Base-by-base conservation (phyloP, 192 early-diverging fungal genomes). In the Coemansia sp. region DNA sequence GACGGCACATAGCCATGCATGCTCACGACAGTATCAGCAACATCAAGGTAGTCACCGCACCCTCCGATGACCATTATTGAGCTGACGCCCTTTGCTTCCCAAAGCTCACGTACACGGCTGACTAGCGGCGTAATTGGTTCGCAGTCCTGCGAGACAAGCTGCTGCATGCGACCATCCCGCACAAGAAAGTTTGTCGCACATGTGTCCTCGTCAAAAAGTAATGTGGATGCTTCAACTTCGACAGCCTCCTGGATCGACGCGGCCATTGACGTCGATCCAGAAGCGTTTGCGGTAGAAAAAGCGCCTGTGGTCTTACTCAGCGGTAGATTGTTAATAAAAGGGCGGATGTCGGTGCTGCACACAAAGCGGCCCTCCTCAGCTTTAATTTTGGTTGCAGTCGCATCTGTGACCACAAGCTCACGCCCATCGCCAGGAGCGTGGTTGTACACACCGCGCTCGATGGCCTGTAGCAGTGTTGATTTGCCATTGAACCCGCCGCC, bases 171-270 rank as follows among this genome's bases (percentile, higher is more conserved):
- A 12, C 60, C 48, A 45, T 87, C 86, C 9, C 83, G 82, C 27
- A 86, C 72, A n/a, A 87, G 66, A 60, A 87, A 87, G 57, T 87
- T 87, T 10, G 84, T 87, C 15, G 86, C 86, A 21, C 84, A 85
- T 2, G 84, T 86, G 58, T 87, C 86, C 51, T 87, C 86, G 59
- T 87, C 86, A 54, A 85, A 79, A 22, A 85, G 51, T 8, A 87
- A 59, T 0, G 70, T 70, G 2, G 65, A 61, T 11, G 70, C 68
- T 6, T 73, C 73, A 1, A 72, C 63, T 60, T 85, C 83, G 25
- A 84, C 62, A 7, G 74, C 77, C 48, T 85, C 86, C 62, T 84
- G 82, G 15, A 87, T 83, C 8, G 72, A 76, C 5, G 86, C 86
- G 0, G 86, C 86, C 84, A 85, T 84, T 25, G 83, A 85, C 5